Conservation (phyloP, 768 basidiomycete genomes). For the Cantharellus anzutake region DNA sequence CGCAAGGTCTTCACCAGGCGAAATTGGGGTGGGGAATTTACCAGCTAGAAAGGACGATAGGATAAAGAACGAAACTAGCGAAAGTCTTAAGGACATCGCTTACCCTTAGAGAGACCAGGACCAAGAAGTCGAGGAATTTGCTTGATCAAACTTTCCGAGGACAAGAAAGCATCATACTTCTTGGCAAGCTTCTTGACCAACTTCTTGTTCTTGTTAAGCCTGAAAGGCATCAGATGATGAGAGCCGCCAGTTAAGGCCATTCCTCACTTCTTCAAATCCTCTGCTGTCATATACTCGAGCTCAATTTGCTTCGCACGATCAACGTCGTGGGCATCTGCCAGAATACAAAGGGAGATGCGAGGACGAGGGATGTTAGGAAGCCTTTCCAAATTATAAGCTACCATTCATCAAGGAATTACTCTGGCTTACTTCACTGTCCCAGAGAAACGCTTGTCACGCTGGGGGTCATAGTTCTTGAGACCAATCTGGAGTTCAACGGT, state of each 20-base stretch:
- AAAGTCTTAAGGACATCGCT: not conserved
- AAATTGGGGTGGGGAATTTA: slow-evolving; percentile 96
- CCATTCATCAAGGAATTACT: not conserved
- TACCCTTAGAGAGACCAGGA: slow-evolving; percentile 98
- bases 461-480: slow-evolving; percentile 98
- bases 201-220: slow-evolving; percentile 99
- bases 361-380: slow-evolving; percentile 94
- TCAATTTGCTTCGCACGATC: slow-evolving; percentile 97
- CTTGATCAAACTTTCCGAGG: slow-evolving; percentile 95
- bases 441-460: slow-evolving; percentile 99
- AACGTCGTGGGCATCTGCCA: slow-evolving; percentile 96
- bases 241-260: not conserved
- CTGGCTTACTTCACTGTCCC: slow-evolving; percentile 76
- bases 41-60: slow-evolving; percentile 38
- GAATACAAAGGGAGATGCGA: slow-evolving; percentile 98
- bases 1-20: slow-evolving; percentile 72
- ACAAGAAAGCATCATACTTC: slow-evolving; percentile 97
- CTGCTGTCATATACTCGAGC: slow-evolving; percentile 98
- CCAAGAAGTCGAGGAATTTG: slow-evolving; percentile 99
- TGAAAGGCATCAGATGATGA: slow-evolving; percentile 15
- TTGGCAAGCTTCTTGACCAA: slow-evolving; percentile 99
- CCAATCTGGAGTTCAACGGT: slow-evolving; percentile 94
- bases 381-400: slow-evolving; percentile 26
- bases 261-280: slow-evolving; percentile 91
- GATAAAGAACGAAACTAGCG: not conserved